phyloP scores from a whole-genome alignment of 345 rosid genomes.

The Melaleuca alternifolia region DNA sequence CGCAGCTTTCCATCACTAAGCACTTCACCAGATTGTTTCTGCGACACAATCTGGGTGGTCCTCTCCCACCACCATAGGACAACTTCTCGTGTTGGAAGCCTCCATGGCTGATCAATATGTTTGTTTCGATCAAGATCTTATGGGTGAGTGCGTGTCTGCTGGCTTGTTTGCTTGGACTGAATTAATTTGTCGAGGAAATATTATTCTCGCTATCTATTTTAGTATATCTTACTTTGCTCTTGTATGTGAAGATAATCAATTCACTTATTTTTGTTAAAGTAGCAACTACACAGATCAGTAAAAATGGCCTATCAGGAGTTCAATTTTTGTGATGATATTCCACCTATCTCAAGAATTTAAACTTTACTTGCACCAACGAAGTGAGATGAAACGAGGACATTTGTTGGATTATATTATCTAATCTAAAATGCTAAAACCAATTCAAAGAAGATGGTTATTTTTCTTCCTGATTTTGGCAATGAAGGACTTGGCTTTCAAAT shows the following conservation, averaged over 20 bases:
- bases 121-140: neutral
- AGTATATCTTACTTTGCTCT: neutral
- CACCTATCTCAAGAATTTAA: neutral
- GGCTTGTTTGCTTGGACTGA: neutral
- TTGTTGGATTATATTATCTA: rapidly evolving
- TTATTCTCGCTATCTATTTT: neutral
- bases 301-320: neutral
- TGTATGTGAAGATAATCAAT: neutral
- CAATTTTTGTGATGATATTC: neutral
- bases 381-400: neutral
- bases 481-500: neutral
- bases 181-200: neutral
- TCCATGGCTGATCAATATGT: neutral
- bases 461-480: neutral
- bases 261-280: neutral
- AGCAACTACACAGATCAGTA: neutral
- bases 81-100: neutral
- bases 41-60: too few relatives aligned
- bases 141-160: neutral
- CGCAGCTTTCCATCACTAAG: rapidly evolving
- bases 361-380: rapidly evolving
- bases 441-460: neutral
- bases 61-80: rapidly evolving
- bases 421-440: neutral
- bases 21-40: too few relatives aligned